A percentile compares a stretch with the other conserved stretches of the same genome.
These are phyloP conservation scores for Euphorbia celastroides DNA, from an alignment of 441 rosid species.

Conservation along the genomic window DNA sequence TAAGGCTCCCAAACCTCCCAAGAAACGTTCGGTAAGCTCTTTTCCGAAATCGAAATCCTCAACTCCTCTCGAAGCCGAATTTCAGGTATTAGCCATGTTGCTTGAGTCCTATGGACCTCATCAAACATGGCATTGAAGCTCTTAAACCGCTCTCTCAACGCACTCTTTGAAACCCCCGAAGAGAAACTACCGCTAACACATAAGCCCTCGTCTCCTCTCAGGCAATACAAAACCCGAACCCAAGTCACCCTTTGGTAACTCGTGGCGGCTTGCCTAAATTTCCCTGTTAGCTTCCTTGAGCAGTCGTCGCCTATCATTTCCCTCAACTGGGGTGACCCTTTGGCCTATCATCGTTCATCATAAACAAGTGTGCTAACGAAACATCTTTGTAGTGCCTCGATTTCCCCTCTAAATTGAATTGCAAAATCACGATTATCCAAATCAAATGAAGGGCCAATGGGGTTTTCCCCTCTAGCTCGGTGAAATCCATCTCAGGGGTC, in stretches of 20 bases:
- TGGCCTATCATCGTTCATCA: conserved; percentile 95
- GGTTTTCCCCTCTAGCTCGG: conserved; percentile 56
- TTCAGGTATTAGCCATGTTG: conserved; percentile 77
- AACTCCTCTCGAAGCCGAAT: conserved; percentile 88
- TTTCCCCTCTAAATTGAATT: conserved; percentile 65
- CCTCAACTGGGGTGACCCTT: conserved; percentile 57
- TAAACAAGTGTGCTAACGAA: conserved; percentile 66
- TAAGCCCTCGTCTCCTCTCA: conserved; percentile 71
- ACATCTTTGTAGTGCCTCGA: conserved; percentile 73
- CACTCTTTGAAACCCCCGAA: conserved; percentile 84
- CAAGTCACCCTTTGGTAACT: conserved; percentile 87
- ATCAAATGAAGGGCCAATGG: conserved; percentile 75
- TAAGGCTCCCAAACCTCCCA: conserved; percentile 84
- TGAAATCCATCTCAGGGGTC: conserved; percentile 57
- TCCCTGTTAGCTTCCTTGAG: conserved; percentile 64
- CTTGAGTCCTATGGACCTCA: conserved; percentile 84
- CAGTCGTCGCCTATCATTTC: conserved; percentile 66
- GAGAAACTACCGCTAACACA: conserved; percentile 73
- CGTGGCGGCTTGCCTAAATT: conserved; percentile 67
- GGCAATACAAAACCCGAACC: conserved; percentile 69
- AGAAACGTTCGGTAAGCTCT: conserved; percentile 80
- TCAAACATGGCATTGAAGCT: conserved; percentile 83
- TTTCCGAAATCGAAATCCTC: conserved; percentile 71
- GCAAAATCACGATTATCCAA: conserved; percentile 80
- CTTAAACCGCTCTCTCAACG: conserved; percentile 87